Percentiles rank a stretch among this genome's conserved stretches.
These are phyloP conservation scores for Entomortierella parvispora DNA, from an alignment of 192 early-diverging fungal species.

Conservation along the genomic window DNA sequence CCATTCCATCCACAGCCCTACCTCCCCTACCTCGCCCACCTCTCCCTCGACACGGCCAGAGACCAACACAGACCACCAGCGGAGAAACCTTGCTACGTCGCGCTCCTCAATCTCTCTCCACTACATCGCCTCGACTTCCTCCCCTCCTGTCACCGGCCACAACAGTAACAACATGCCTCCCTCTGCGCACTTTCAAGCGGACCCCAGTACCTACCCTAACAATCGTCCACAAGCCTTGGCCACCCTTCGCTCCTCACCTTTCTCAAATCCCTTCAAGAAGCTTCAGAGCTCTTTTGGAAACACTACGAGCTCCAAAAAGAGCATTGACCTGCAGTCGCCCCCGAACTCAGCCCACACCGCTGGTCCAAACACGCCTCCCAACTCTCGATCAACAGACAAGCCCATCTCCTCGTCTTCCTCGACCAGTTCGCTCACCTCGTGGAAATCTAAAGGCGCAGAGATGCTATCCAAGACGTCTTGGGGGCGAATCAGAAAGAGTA, in stretches of 20 bases:
- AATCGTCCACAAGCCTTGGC: not conserved
- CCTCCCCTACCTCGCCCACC: not conserved
- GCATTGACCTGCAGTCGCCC: conserved; percentile 11
- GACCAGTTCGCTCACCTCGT: conserved; percentile 31
- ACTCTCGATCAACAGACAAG: not conserved
- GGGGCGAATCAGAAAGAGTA: conserved; percentile 42
- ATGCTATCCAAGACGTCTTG: conserved; percentile 33
- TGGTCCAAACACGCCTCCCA: not conserved
- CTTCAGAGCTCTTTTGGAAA: conserved; percentile 29
- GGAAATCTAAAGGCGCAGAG: conserved; percentile 38
- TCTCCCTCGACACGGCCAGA: not conserved
- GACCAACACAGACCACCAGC: no score
- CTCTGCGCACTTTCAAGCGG: no score
- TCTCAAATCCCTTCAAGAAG: conserved; percentile 48
- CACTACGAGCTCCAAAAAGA: conserved; percentile 15
- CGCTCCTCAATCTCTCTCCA: no score
- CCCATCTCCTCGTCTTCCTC: conserved; percentile 19
- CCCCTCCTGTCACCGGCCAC: no score
- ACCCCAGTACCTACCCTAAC: no score
- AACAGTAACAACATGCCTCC: no score
- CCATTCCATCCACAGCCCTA: conserved; percentile 16
- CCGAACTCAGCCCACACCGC: conserved; percentile 2
- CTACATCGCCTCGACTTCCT: no score
- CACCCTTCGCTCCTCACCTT: conserved; percentile 19
- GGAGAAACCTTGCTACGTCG: no score